phyloP scores from a whole-genome alignment of 352 stramenopile species.

The Phytophthora cryptogea region DNA sequence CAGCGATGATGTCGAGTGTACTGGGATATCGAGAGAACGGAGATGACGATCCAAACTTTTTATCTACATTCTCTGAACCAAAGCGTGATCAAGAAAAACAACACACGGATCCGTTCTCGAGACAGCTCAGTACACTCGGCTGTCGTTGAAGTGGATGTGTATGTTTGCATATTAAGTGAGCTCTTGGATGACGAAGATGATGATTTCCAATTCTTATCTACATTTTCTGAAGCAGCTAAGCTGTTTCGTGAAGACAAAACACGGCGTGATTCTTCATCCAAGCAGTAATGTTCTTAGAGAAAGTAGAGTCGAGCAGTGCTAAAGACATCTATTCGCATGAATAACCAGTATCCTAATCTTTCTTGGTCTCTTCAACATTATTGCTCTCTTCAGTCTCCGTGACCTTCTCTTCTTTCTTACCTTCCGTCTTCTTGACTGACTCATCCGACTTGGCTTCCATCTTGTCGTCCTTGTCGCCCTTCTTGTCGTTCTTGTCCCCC shows the following conservation, averaged over 20 bases:
- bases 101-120: constrained; percentile 36
- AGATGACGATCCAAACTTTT: constrained; percentile 69
- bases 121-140: constrained; percentile 16
- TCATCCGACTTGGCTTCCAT: constrained; percentile 10
- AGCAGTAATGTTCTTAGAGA: constrained; percentile 10
- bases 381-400: constrained; percentile 5
- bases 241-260: constrained; percentile 33
- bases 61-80: constrained; percentile 72
- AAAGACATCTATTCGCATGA: constrained; percentile 6
- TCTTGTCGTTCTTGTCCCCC: constrained; percentile 22
- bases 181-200: constrained; percentile 56
- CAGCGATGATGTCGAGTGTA: constrained; percentile 6
- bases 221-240: constrained; percentile 54
- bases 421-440: neutral
- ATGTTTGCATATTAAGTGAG: constrained; percentile 14
- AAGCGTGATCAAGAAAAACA: constrained; percentile 48
- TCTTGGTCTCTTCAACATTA: constrained; percentile 8
- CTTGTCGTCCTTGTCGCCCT: constrained; percentile 7
- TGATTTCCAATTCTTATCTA: constrained; percentile 74
- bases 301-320: neutral
- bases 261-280: constrained; percentile 39
- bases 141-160: neutral
- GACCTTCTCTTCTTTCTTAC: constrained; percentile 9
- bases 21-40: constrained; percentile 32
- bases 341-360: constrained; percentile 6